phyloP scores from a whole-genome alignment of 2,329 filamentous ascomycete species.

The Penicillium sp. region DNA sequence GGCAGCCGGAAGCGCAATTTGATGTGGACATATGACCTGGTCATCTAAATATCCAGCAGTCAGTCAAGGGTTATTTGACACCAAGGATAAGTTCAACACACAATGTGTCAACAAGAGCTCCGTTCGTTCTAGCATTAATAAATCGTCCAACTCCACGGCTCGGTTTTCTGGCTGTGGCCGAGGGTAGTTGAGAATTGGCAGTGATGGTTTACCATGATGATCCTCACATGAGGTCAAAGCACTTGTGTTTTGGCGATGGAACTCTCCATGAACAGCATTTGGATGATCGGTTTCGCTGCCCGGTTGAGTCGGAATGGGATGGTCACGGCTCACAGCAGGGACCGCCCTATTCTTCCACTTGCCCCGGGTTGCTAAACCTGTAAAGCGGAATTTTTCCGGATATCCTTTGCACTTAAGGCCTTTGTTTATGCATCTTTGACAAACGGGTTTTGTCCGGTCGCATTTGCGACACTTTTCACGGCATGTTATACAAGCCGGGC shows the following conservation, averaged over 20 bases:
- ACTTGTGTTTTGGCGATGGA: too few relatives aligned
- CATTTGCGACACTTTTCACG: conserved; percentile 35
- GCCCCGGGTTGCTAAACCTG: conserved; percentile 31
- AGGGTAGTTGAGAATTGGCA: too few relatives aligned
- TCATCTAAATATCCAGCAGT: conserved; percentile 21
- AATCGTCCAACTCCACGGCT: conserved; percentile 1
- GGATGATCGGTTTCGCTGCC: not conserved
- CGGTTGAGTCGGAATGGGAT: not conserved
- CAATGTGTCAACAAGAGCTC: not conserved
- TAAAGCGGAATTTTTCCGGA: conserved; percentile 34
- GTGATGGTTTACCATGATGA: too few relatives aligned
- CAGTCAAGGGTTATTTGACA: not conserved
- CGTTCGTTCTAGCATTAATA: conserved; percentile 5
- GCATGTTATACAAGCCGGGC: conserved; percentile 34
- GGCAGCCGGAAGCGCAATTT: conserved; percentile 27
- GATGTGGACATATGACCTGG: conserved; percentile 29
- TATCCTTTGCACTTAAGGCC: conserved; percentile 33
- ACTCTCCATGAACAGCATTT: not conserved
- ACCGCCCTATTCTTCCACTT: conserved; percentile 30
- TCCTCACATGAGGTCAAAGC: too few relatives aligned
- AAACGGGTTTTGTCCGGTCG: conserved; percentile 31
- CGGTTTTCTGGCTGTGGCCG: not conserved
- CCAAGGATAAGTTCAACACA: not conserved
- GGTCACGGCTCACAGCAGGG: conserved; percentile 8
- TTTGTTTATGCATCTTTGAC: conserved; percentile 31